These are phyloP conservation scores for Penicillium riverlandense DNA, from an alignment of 495 filamentous ascomycete species.

Conservation along the genomic window DNA sequence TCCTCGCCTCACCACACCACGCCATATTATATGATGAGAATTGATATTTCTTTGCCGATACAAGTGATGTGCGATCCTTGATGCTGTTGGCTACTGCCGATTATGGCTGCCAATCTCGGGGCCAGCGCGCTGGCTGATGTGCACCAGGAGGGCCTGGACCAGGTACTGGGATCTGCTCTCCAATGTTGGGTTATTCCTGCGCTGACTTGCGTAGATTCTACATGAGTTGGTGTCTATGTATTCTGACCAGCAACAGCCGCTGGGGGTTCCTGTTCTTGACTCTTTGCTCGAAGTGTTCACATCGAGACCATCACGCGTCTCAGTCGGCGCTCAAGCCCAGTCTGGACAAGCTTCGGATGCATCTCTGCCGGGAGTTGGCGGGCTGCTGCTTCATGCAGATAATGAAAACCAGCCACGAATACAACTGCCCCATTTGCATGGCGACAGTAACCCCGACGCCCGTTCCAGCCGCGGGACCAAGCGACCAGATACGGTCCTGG, in stretches of 20 bases:
- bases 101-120: slow-evolving; percentile 44
- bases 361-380: slow-evolving; percentile 6
- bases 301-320: slow-evolving; percentile 4
- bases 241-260: slow-evolving; percentile 6
- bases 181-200: not conserved
- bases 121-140: slow-evolving; percentile 58
- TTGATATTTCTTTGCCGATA: not conserved
- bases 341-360: not conserved
- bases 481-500: slow-evolving; percentile 41
- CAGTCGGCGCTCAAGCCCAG: slow-evolving; percentile 1
- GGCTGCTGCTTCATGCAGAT: slow-evolving; percentile 8
- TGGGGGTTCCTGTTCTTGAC: slow-evolving; percentile 44
- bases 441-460: not conserved
- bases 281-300: slow-evolving; percentile 39
- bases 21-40: no score
- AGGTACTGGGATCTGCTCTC: slow-evolving; percentile 41
- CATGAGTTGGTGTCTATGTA: slow-evolving; percentile 31
- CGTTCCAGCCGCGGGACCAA: slow-evolving; percentile 7
- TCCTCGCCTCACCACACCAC: no score
- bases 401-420: no score
- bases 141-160: slow-evolving; percentile 54
- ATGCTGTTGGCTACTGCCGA: slow-evolving; percentile 1
- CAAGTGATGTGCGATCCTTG: slow-evolving; percentile 12
- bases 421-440: no score
- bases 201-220: slow-evolving; percentile 32